Conservation (phyloP, 2,329 filamentous ascomycete species). For the Botrytis fabae region DNA sequence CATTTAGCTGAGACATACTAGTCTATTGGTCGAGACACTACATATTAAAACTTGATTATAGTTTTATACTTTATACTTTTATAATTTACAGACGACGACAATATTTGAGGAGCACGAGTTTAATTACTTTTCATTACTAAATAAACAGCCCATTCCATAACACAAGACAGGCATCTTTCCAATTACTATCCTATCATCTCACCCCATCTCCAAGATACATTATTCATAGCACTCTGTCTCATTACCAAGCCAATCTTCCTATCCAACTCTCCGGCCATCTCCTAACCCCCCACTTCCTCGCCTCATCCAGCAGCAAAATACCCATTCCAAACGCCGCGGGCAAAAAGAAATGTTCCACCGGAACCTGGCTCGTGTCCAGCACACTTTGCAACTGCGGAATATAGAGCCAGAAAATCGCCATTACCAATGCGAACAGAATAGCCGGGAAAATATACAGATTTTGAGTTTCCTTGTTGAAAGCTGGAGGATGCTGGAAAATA, state of each 20-base stretch:
- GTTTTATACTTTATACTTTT: not conserved
- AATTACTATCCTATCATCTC: not conserved
- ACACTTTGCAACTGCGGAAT: conserved; percentile 61
- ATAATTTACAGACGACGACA: not conserved
- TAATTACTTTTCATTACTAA: not conserved
- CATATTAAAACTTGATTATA: not conserved
- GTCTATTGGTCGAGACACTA: not conserved
- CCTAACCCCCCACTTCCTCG: conserved; percentile 61
- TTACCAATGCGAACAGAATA: conserved; percentile 65
- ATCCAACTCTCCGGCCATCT: conserved; percentile 57
- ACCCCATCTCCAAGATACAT: not conserved
- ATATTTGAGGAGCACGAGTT: not conserved
- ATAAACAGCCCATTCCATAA: not conserved
- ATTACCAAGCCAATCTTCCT: conserved; percentile 63
- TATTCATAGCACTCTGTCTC: not conserved
- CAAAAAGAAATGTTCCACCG: conserved; percentile 73
- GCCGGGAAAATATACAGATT: conserved; percentile 70
- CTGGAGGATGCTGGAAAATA: conserved; percentile 70
- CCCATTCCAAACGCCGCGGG: conserved; percentile 68
- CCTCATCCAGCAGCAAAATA: conserved; percentile 64
- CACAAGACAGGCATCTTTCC: not conserved
- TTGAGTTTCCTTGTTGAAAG: conserved; percentile 56
- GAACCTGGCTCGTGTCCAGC: conserved; percentile 60
- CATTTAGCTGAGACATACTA: not conserved
- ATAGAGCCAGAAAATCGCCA: conserved; percentile 69